A percentile compares a stretch with the other conserved stretches of the same genome.
Conservation (phyloP, 768 basidiomycete genomes). For the Rhodotorula babjevae region DNA sequence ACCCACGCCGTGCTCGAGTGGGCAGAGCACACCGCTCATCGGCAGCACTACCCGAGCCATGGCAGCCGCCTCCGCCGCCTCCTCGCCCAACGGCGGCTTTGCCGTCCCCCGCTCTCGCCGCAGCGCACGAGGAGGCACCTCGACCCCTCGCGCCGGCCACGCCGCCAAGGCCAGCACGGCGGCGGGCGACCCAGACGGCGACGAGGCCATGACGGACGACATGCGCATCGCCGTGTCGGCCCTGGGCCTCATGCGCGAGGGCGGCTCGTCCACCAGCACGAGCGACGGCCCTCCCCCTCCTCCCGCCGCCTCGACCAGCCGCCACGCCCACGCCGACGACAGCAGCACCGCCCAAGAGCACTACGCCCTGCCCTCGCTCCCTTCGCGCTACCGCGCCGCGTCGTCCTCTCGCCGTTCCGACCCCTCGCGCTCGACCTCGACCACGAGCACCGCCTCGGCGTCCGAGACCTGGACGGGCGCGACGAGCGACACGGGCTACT, state of each 20-base stretch:
- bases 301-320: background rate
- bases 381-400: background rate
- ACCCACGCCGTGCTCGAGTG: too few relatives aligned
- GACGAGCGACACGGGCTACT: constrained; percentile 13
- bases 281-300: background rate
- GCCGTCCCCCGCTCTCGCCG: background rate
- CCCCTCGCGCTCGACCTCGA: constrained; percentile 17
- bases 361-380: background rate
- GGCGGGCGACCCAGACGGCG: background rate
- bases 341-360: too few relatives aligned
- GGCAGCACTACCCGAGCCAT: background rate
- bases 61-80: background rate
- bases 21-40: too few relatives aligned
- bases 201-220: constrained; percentile 29
- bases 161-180: background rate
- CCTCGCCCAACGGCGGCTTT: background rate
- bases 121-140: background rate
- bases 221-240: constrained; percentile 15
- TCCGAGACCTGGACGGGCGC: constrained; percentile 22
- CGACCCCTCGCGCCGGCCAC: background rate
- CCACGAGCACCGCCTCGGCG: constrained; percentile 13
- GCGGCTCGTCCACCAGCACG: background rate
- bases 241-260: constrained; percentile 21
- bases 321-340: too few relatives aligned
- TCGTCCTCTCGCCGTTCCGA: constrained; percentile 1